Evolutionary conservation across 2,329 filamentous ascomycete genomes (phyloP).

Genomic region (Bipolaris victoriae): DNA sequence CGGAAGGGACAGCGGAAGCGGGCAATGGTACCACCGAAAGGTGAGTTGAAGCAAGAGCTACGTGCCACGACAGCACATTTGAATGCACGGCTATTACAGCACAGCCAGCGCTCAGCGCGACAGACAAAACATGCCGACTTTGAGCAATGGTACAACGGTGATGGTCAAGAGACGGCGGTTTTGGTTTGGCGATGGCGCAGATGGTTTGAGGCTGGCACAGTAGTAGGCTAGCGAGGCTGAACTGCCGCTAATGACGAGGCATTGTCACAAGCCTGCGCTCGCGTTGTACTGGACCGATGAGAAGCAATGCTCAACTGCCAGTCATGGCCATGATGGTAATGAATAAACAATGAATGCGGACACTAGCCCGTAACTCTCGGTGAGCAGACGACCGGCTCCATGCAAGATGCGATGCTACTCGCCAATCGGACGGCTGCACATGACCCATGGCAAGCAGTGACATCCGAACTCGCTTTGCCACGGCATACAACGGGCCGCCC

Average conservation of each 20-base stretch:
- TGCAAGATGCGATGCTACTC: conserved; percentile 30
- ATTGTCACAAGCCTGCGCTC: conserved; percentile 5
- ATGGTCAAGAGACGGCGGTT: conserved; percentile 16
- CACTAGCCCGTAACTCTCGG: conserved; percentile 4
- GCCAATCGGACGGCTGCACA: conserved; percentile 25
- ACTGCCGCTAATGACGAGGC: conserved; percentile 4
- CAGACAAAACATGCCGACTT: conserved; percentile 3
- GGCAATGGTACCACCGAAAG: conserved; percentile 19
- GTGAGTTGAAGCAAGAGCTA: conserved; percentile 13
- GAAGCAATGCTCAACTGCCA: conserved; percentile 1
- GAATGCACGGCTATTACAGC: conserved; percentile 10
- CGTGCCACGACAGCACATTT: conserved; percentile 14
- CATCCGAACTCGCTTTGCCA: conserved; percentile 37
- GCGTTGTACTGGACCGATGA: conserved; percentile 1
- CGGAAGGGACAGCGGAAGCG: conserved; percentile 11
- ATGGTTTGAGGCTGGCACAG: neutral
- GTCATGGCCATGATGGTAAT: conserved; percentile 1
- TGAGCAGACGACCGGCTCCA: conserved; percentile 18
- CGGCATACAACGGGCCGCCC: conserved; percentile 39
- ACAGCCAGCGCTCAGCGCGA: conserved; percentile 1
- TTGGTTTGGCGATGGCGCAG: conserved; percentile 15
- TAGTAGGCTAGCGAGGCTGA: neutral
- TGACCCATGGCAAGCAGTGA: conserved; percentile 31
- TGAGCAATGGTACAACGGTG: conserved; percentile 4
- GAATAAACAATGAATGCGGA: neutral